Conservation (phyloP, 108 stramenopile species). For the Skeletonema potamos region DNA sequence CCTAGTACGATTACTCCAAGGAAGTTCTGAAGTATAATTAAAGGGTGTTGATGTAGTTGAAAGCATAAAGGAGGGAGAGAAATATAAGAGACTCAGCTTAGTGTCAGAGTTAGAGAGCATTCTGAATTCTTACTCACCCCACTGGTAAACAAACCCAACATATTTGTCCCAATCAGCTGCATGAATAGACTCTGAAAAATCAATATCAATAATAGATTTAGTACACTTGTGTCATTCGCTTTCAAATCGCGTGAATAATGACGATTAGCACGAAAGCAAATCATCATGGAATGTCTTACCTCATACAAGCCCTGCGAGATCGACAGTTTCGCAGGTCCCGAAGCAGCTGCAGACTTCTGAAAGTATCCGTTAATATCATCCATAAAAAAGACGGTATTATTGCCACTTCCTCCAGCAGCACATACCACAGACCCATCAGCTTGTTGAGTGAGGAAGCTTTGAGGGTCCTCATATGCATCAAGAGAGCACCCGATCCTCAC, state of each 20-base stretch:
- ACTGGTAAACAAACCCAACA: conserved; percentile 29
- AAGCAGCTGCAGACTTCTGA: conserved; percentile 1
- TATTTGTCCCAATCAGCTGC: conserved; percentile 35
- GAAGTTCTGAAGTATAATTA: too few relatives aligned
- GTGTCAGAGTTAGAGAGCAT: too few relatives aligned
- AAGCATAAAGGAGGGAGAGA: too few relatives aligned
- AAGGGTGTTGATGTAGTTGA: too few relatives aligned
- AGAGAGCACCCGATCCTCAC: conserved; percentile 35
- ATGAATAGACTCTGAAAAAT: conserved; percentile 45
- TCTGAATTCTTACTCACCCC: too few relatives aligned
- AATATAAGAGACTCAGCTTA: too few relatives aligned
- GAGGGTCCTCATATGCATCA: background rate
- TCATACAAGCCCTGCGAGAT: conserved; percentile 9
- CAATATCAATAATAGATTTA: too few relatives aligned
- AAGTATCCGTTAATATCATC: conserved; percentile 37
- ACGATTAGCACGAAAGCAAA: too few relatives aligned
- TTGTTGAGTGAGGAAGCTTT: conserved; percentile 30
- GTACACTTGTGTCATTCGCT: too few relatives aligned
- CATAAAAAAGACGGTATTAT: conserved; percentile 29
- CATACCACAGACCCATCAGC: conserved; percentile 47
- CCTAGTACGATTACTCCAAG: conserved; percentile 40
- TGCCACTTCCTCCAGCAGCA: conserved; percentile 7
- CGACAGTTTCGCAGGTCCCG: conserved; percentile 1
- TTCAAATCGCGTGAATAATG: too few relatives aligned
- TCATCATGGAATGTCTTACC: too few relatives aligned